Base-by-base conservation (phyloP, 148 eudicot species). In the Salicornia ramosissima region DNA sequence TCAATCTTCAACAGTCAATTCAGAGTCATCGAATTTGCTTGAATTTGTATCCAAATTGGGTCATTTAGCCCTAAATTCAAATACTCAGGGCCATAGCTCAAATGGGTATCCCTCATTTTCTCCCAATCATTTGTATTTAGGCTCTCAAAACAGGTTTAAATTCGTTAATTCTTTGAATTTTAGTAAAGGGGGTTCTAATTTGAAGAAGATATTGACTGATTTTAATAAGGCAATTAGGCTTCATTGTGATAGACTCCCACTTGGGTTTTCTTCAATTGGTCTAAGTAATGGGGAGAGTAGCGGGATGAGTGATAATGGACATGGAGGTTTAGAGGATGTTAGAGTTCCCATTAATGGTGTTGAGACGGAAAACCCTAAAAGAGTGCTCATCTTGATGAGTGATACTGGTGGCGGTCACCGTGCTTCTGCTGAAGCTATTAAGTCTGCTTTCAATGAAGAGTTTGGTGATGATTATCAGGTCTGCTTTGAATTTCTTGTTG, bases 341-440 rank as follows among this genome's bases (percentile, higher is more conserved):
- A 80, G 74, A 36, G 15, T 78, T 53, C 78, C 84, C 22, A 25
- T 70, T 34, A 79, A 79, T 79, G 89, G 82, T 26, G 82, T 79
- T 60, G 85, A 49, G 53, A 26, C 77, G 18, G 80, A 75, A 16
- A 21, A 58, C n/a, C 80, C 87, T 1, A 90, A 90, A 76, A 87
- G 91, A 51, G 98, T 94, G 29, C 74, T 94, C 42, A 90, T 94
- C 71, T 86, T 94, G 87, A 94, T 94, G 98, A 94, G 98, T 77
- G 98, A 94, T 79, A 94, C 98, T 3, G 98, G 98, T 49, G 98
- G 98, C 9, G 98, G 98, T 64, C 98, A 94, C 73, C 80, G 97
- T 71, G 97, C 98, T 80, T 94, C 98, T 54, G 97, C 97, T 5
- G 98, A 94, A 74, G 97, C 98, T 55, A 94, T 94, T 72, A 90